A percentile compares a stretch with the other conserved stretches of the same genome.
Conservation (phyloP, 352 stramenopile species). For the Pythium scleroteichum region DNA sequence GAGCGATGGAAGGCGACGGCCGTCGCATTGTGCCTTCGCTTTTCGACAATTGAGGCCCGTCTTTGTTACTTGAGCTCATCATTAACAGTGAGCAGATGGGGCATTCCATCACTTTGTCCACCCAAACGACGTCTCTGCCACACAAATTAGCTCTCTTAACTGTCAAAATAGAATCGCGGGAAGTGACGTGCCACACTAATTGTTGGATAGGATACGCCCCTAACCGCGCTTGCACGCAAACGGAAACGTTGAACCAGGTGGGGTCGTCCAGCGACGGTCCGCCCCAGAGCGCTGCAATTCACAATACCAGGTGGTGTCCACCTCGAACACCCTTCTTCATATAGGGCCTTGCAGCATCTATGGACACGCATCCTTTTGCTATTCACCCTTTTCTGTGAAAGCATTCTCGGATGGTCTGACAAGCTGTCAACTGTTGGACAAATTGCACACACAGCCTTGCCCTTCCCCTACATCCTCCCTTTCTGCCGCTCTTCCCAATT, state of each 20-base stretch:
- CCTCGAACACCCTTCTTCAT: no score
- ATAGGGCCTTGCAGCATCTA: background rate
- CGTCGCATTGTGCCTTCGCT: background rate
- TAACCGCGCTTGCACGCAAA: slow-evolving; percentile 4
- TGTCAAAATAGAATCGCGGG: background rate
- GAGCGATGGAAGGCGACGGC: background rate
- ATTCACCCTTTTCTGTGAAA: slow-evolving; percentile 2
- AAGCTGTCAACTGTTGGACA: slow-evolving; percentile 2
- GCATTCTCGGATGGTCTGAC: slow-evolving; percentile 1
- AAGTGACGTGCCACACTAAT: slow-evolving; percentile 1
- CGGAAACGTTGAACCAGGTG: slow-evolving; percentile 4
- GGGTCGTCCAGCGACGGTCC: background rate
- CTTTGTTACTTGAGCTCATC: background rate
- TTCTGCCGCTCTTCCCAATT: no score
- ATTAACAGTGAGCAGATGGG: background rate
- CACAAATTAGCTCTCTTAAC: slow-evolving; percentile 2
- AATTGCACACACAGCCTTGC: background rate
- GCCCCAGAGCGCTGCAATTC: no score
- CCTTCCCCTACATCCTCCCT: background rate
- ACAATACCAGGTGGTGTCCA: no score
- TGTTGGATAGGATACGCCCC: background rate
- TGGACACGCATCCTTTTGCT: background rate
- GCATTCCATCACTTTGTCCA: background rate
- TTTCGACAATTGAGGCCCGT: background rate
- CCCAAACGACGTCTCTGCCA: slow-evolving; percentile 4